Conservation (phyloP, 225 moss, liverwort and hornwort genomes). For the Antitrichia curtipendula region DNA sequence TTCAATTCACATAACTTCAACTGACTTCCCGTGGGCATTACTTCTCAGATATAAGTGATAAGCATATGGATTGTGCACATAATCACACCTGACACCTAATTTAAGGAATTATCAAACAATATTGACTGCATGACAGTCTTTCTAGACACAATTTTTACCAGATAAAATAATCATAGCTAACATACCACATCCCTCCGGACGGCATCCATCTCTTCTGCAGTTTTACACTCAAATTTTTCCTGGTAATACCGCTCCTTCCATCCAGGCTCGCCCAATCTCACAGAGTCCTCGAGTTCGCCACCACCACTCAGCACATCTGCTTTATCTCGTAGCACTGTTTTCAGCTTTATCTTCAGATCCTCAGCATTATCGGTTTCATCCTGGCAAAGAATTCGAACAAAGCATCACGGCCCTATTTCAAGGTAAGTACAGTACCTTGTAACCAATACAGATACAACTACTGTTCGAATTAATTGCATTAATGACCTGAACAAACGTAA, state of each 20-base stretch:
- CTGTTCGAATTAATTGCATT: too few species aligned
- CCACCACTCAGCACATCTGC: constrained; percentile 87
- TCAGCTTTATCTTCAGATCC: constrained; percentile 79
- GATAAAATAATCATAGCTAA: neutral
- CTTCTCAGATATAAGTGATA: neutral
- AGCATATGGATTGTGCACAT: neutral
- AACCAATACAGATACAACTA: neutral
- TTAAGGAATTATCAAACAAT: neutral
- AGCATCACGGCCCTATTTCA: neutral
- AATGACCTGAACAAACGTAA: too few species aligned
- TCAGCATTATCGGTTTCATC: constrained; percentile 70
- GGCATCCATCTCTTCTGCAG: constrained; percentile 60
- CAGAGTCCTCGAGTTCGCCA: constrained; percentile 70
- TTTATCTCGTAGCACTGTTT: constrained; percentile 80
- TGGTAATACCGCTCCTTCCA: constrained; percentile 91
- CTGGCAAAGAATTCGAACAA: constrained; percentile 17
- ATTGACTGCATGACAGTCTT: neutral
- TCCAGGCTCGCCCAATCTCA: constrained; percentile 87
- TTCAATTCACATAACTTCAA: neutral
- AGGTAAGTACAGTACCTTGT: neutral
- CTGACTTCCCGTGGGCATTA: neutral
- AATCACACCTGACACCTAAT: neutral
- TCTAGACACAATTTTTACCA: neutral
- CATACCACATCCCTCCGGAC: constrained; percentile 89
- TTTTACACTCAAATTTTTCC: constrained; percentile 67